Conservation (phyloP, 2,329 filamentous ascomycete genomes). For the Knufia petricola region DNA sequence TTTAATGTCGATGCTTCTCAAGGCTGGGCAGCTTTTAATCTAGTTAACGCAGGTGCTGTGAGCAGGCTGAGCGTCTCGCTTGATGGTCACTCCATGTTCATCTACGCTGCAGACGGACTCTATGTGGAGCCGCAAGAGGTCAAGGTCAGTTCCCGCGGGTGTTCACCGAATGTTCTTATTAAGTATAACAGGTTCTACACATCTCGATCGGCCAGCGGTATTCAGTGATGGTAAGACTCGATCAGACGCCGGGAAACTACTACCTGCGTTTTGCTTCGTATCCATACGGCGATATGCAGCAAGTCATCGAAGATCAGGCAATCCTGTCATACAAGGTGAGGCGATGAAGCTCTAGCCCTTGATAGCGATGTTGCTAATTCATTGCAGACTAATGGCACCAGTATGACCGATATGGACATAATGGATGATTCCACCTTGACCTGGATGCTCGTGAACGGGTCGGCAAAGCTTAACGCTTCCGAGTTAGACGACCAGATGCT, state of each 20-base stretch:
- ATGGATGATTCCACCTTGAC: conserved; percentile 8
- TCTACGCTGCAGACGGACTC: conserved; percentile 21
- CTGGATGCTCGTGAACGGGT: conserved; percentile 15
- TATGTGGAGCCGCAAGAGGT: conserved; percentile 19
- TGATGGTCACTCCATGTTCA: conserved; percentile 19
- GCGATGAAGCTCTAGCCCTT: not conserved
- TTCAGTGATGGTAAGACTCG: conserved; percentile 21
- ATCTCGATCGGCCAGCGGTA: conserved; percentile 19
- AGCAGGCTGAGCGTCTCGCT: conserved; percentile 18
- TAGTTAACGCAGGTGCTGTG: conserved; percentile 17
- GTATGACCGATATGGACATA: conserved; percentile 9
- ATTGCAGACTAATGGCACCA: conserved; percentile 8
- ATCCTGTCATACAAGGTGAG: conserved; percentile 15
- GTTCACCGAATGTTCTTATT: conserved; percentile 7
- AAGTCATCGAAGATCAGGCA: conserved; percentile 18
- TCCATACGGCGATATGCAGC: conserved; percentile 16
- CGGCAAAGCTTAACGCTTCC: conserved; percentile 8
- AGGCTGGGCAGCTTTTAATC: conserved; percentile 19
- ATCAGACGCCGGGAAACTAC: conserved; percentile 18
- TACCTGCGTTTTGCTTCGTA: conserved; percentile 15
- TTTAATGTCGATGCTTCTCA: conserved; percentile 11
- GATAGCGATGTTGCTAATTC: conserved; percentile 7
- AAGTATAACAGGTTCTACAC: conserved; percentile 16
- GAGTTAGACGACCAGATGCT: conserved; percentile 12
- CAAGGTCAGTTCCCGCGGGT: conserved; percentile 12